Evolutionary conservation across 2,329 filamentous ascomycete species (phyloP).

Genomic region (Arachnomyces sp.): DNA sequence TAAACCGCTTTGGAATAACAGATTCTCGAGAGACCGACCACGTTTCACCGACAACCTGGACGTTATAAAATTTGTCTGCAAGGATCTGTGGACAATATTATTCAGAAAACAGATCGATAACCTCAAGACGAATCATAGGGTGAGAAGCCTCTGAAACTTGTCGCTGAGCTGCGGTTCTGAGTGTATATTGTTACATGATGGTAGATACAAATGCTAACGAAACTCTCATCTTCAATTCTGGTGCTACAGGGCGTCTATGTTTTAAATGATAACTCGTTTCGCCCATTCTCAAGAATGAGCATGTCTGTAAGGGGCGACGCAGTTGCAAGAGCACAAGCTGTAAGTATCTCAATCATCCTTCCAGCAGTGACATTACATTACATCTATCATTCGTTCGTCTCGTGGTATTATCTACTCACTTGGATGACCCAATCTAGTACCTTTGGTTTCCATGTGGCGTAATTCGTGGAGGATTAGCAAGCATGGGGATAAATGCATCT

Average conservation of each 20-base stretch:
- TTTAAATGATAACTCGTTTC: constrained; percentile 85
- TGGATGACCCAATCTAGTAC: constrained; percentile 49
- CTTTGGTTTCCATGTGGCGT: constrained; percentile 93
- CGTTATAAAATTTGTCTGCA: constrained; percentile 97
- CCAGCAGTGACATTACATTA: too few relatives aligned
- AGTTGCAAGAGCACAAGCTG: constrained; percentile 67
- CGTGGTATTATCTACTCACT: background rate
- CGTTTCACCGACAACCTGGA: constrained; percentile 89
- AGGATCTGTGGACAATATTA: constrained; percentile 90
- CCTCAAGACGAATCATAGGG: constrained; percentile 92
- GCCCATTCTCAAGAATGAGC: constrained; percentile 82
- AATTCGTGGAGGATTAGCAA: constrained; percentile 84
- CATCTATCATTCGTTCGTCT: constrained; percentile 4
- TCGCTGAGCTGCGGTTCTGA: background rate
- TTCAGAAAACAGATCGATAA: constrained; percentile 98
- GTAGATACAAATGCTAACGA: background rate
- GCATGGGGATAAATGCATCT: constrained; percentile 80
- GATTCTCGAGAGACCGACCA: constrained; percentile 57
- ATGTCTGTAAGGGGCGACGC: constrained; percentile 69
- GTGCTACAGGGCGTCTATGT: constrained; percentile 75
- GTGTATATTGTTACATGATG: background rate
- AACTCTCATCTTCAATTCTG: background rate
- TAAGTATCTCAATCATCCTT: constrained; percentile 37
- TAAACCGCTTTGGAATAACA: constrained; percentile 8
- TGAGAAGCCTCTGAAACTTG: constrained; percentile 30